Percentiles rank a stretch among this genome's conserved stretches.
Evolutionary conservation across 352 stramenopile species (phyloP).

Genomic region (Phytophthora sansomeana): DNA sequence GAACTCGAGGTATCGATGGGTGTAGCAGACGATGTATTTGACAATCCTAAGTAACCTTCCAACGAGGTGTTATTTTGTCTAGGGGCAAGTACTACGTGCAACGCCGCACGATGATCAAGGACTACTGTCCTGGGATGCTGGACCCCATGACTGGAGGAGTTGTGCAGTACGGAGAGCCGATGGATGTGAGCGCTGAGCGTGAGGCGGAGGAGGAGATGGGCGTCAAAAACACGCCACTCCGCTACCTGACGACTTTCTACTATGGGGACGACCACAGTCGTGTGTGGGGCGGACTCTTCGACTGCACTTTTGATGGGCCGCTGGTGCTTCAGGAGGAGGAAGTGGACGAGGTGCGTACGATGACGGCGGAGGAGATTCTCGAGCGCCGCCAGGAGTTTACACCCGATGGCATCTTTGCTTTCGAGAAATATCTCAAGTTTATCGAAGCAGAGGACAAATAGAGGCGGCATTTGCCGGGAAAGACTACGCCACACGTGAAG

Average conservation of each 20-base stretch:
- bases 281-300: slow-evolving; percentile 84
- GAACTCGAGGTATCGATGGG: slow-evolving; percentile 56
- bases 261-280: slow-evolving; percentile 66
- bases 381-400: slow-evolving; percentile 70
- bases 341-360: slow-evolving; percentile 80
- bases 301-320: slow-evolving; percentile 76
- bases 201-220: slow-evolving; percentile 90
- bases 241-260: slow-evolving; percentile 69
- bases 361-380: slow-evolving; percentile 80
- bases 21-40: neutral
- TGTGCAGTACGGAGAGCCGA: slow-evolving; percentile 78
- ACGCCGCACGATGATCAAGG: slow-evolving; percentile 87
- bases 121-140: slow-evolving; percentile 88
- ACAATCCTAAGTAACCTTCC: too few relatives aligned
- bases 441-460: slow-evolving; percentile 24
- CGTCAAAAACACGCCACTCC: slow-evolving; percentile 63
- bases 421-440: slow-evolving; percentile 71
- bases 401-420: slow-evolving; percentile 81
- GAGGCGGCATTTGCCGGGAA: too few relatives aligned
- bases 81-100: slow-evolving; percentile 89
- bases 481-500: too few relatives aligned
- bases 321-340: slow-evolving; percentile 77
- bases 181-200: slow-evolving; percentile 69
- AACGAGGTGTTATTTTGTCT: neutral
- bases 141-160: slow-evolving; percentile 88